Evolutionary conservation across 2,329 filamentous ascomycete genomes (phyloP).

Genomic region (Xylaria polymorpha): DNA sequence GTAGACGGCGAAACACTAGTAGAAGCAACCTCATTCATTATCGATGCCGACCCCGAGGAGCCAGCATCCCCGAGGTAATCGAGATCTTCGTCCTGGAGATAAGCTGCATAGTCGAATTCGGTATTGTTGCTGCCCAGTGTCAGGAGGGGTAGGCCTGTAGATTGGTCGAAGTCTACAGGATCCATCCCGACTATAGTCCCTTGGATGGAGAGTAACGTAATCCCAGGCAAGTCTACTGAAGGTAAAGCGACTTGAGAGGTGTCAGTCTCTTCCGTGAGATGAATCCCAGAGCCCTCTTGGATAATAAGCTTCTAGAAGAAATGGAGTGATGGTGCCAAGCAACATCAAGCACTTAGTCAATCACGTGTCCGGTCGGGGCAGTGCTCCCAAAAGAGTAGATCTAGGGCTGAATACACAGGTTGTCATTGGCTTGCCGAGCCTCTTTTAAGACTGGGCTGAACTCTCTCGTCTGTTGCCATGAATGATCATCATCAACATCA

Average conservation of each 20-base stretch:
- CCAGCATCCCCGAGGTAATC: constrained; percentile 35
- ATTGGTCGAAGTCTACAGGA: constrained; percentile 34
- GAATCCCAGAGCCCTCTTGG: constrained; percentile 1
- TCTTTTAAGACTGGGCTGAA: constrained; percentile 28
- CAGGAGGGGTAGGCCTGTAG: constrained; percentile 39
- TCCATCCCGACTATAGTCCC: constrained; percentile 39
- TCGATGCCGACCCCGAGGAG: constrained; percentile 38
- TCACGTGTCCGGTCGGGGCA: constrained; percentile 39
- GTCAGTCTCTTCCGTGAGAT: not conserved
- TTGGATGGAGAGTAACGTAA: constrained; percentile 5
- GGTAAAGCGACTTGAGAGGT: not conserved
- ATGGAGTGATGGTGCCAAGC: constrained; percentile 26
- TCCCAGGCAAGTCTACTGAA: not conserved
- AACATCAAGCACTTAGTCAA: constrained; percentile 34
- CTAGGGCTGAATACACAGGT: constrained; percentile 33
- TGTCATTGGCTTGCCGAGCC: constrained; percentile 30
- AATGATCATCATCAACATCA: constrained; percentile 29
- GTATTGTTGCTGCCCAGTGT: constrained; percentile 36
- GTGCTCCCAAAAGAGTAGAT: constrained; percentile 35
- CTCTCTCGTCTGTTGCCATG: constrained; percentile 16
- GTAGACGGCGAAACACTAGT: constrained; percentile 33
- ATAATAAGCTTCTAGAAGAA: constrained; percentile 34
- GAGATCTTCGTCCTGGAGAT: constrained; percentile 38
- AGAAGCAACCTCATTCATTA: constrained; percentile 32
- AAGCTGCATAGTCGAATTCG: constrained; percentile 40